Evolutionary conservation across 805 yeast species (phyloP).

Genomic region (Myxozyma nipponensis): DNA sequence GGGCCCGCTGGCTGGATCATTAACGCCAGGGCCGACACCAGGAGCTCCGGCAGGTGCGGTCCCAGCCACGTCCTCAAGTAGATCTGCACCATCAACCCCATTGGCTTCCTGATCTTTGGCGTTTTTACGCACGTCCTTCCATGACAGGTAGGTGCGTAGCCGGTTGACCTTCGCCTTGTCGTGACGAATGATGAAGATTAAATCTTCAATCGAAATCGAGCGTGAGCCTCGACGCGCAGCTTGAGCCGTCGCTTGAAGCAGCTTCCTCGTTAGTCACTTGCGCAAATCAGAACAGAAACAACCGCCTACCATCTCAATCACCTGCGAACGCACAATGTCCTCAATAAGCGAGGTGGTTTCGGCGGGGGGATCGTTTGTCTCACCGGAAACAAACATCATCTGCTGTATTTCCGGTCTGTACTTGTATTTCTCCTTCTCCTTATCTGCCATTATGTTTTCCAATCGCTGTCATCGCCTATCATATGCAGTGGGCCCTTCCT

Average conservation of each 20-base stretch:
- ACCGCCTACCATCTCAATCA: conserved; percentile 61
- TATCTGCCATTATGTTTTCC: conserved; percentile 13
- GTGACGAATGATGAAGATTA: conserved; percentile 85
- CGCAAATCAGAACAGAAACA: neutral
- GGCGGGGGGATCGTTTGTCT: conserved; percentile 87
- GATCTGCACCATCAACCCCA: conserved; percentile 46
- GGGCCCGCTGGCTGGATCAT: conserved; percentile 32
- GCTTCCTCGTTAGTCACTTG: conserved; percentile 23
- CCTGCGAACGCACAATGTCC: conserved; percentile 93
- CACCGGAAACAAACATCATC: conserved; percentile 99
- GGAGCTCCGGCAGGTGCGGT: conserved; percentile 41
- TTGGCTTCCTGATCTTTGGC: conserved; percentile 66
- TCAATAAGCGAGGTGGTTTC: conserved; percentile 91
- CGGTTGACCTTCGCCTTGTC: conserved; percentile 93
- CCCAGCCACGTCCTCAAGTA: conserved; percentile 48
- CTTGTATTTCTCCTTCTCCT: conserved; percentile 28
- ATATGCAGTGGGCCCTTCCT: too few species aligned
- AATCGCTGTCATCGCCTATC: too few species aligned
- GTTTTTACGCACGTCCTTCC: conserved; percentile 94
- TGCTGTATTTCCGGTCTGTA: conserved; percentile 90
- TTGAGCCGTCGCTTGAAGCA: conserved; percentile 69
- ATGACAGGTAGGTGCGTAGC: conserved; percentile 81
- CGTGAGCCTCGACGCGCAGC: conserved; percentile 78
- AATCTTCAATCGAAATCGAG: conserved; percentile 85
- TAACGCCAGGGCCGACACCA: conserved; percentile 27